Conservation (phyloP, 768 basidiomycete species). For the Tubosaeta brunneosetosa region DNA sequence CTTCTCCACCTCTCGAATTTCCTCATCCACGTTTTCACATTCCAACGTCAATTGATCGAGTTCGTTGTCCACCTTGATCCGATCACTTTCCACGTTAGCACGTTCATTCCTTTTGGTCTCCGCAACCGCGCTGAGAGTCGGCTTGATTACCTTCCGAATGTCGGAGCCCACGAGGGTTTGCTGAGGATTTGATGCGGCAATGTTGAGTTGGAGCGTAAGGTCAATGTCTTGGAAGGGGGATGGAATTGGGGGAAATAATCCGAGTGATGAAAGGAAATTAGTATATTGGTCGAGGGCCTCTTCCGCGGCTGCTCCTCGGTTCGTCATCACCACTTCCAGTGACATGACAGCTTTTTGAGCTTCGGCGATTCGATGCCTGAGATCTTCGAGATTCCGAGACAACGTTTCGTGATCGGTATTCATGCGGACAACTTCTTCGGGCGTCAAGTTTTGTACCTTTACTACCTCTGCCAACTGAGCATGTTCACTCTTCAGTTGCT, state of each 20-base stretch:
- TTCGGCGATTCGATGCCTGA: slow-evolving; percentile 71
- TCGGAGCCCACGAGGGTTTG: slow-evolving; percentile 66
- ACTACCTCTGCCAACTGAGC: slow-evolving; percentile 61
- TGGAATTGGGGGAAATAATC: slow-evolving; percentile 70
- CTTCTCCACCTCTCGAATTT: slow-evolving; percentile 68
- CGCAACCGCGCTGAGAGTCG: slow-evolving; percentile 66
- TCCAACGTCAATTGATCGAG: slow-evolving; percentile 71
- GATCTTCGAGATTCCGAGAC: slow-evolving; percentile 65
- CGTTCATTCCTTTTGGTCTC: slow-evolving; percentile 69
- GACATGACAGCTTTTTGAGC: slow-evolving; percentile 68
- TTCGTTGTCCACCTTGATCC: slow-evolving; percentile 77
- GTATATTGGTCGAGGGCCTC: slow-evolving; percentile 78
- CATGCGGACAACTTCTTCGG: slow-evolving; percentile 89
- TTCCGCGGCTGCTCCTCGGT: slow-evolving; percentile 76
- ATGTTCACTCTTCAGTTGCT: slow-evolving; percentile 61
- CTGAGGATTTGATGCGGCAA: slow-evolving; percentile 65
- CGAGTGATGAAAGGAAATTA: slow-evolving; percentile 66
- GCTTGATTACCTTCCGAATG: slow-evolving; percentile 68
- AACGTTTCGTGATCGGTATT: slow-evolving; percentile 83
- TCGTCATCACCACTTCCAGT: slow-evolving; percentile 79
- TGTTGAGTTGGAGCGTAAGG: slow-evolving; percentile 77
- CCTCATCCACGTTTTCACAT: slow-evolving; percentile 79
- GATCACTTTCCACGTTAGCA: slow-evolving; percentile 68
- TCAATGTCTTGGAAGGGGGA: slow-evolving; percentile 68
- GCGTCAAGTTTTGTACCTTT: slow-evolving; percentile 81